These are phyloP conservation scores for Amanita muscaria DNA, from an alignment of 768 basidiomycete genomes.

Conservation along the genomic window DNA sequence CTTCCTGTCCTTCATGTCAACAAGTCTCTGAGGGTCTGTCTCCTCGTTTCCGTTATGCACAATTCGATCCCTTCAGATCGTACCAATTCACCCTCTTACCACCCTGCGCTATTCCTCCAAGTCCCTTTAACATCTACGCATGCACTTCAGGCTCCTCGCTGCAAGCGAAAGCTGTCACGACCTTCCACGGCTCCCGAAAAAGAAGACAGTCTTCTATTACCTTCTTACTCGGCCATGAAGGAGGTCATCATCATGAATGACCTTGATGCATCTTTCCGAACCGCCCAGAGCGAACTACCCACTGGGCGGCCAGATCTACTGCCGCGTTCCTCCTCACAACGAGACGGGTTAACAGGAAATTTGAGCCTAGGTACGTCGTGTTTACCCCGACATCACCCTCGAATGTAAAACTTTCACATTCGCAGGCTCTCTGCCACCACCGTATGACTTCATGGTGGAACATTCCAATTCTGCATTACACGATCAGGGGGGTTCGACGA, in stretches of 20 bases:
- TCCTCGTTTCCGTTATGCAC: not conserved
- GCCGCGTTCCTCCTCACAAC: not conserved
- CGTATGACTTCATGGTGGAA: constrained; percentile 12
- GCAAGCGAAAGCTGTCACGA: constrained; percentile 19
- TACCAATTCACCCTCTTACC: not conserved
- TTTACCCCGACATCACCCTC: not conserved
- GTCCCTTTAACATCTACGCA: not conserved
- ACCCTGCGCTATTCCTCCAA: constrained; percentile 1
- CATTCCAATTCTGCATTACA: not conserved
- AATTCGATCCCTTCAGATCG: not conserved
- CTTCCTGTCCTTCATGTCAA: too few species aligned
- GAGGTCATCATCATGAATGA: not conserved
- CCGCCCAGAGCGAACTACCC: not conserved
- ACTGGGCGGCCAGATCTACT: not conserved
- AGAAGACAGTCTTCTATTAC: constrained; percentile 33
- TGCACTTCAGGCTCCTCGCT: constrained; percentile 1
- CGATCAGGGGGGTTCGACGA: not conserved
- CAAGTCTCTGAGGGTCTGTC: not conserved
- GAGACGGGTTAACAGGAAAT: not conserved
- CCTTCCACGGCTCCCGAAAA: constrained; percentile 34
- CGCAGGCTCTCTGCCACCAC: constrained; percentile 16
- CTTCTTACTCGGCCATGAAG: constrained; percentile 25
- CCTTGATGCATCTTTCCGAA: not conserved
- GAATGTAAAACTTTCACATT: not conserved
- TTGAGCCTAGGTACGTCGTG: constrained; percentile 15